Conservation (phyloP, 1,139 yeast species). For the Torulaspora globosa region DNA sequence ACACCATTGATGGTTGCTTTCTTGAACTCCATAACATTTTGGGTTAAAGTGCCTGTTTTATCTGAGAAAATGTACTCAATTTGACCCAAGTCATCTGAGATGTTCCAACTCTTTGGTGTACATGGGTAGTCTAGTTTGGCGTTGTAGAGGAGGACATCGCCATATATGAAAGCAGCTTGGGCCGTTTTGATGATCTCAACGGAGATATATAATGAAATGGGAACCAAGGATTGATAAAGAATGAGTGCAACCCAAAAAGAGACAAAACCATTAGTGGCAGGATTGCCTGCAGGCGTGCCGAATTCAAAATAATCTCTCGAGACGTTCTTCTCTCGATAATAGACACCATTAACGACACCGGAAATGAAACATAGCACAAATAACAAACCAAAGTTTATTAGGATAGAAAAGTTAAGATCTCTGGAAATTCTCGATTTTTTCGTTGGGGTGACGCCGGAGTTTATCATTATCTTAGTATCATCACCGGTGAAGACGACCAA, state of each 20-base stretch:
- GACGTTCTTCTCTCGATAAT: conserved; percentile 48
- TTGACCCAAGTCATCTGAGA: conserved; percentile 95
- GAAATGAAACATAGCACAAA: conserved; percentile 78
- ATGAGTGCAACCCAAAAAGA: conserved; percentile 87
- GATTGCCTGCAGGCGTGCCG: conserved; percentile 51
- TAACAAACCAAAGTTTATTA: conserved; percentile 69
- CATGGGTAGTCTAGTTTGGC: conserved; percentile 87
- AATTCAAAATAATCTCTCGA: conserved; percentile 72
- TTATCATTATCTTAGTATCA: conserved; percentile 89
- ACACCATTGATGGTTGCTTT: conserved; percentile 87
- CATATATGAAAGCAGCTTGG: conserved; percentile 89
- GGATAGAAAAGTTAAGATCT: conserved; percentile 76
- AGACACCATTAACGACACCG: conserved; percentile 78
- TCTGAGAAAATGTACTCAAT: conserved; percentile 94
- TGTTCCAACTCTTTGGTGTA: conserved; percentile 94
- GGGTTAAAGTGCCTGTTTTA: conserved; percentile 95
- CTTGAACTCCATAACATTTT: conserved; percentile 94
- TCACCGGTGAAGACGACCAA: conserved; percentile 83
- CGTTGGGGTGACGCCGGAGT: conserved; percentile 90
- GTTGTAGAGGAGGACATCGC: conserved; percentile 84
- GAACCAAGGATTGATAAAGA: conserved; percentile 86
- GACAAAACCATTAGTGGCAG: conserved; percentile 77
- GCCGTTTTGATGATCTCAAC: conserved; percentile 91
- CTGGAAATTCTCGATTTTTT: conserved; percentile 78
- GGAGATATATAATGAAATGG: conserved; percentile 90